Evolutionary conservation across 1,139 yeast genomes (phyloP), one percentile per base, ranked within the genome.

Genomic region (Wickerhamomyces sp.): DNA sequence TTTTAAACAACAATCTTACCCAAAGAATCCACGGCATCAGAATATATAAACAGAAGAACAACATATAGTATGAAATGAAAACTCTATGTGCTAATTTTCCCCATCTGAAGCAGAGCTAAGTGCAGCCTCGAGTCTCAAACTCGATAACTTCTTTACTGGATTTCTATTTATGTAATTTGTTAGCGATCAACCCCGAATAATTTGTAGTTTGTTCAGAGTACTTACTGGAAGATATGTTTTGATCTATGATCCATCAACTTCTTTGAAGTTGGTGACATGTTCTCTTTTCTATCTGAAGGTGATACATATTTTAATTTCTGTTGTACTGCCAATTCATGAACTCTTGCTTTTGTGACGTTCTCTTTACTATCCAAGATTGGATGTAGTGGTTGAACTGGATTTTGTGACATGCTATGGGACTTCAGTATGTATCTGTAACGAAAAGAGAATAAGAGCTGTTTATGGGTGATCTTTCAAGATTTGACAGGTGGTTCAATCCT

Each of bases 301-400:
- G 55, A 51, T 16, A 51, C 45, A 23, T 51, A 51, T 33, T 51
- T 42, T 16, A 51, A 39, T 33, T 50, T 51, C 55, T 51, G 54
- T 35, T 51, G 51, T 7, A 38, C 38, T 5, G 46, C 50, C 21
- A 51, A 33, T 19, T 51, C 46, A 23, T 51, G 54, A 4, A 51
- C 51, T 35, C 54, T 43, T 9, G 54, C 54, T 31, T 48, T 51
- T 19, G 42, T 40, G 19, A 44, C 40, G 23, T 51, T 51, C 30
- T 47, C 52, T 33, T 42, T 50, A 28, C 50, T 50, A 24, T 45
- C 53, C 36, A 51, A 41, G 9, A 49, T 50, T 16, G 52, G 55
- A 30, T 51, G 55, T 30, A 51, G 36, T 3, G 54, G 55, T 32
- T 51, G 51, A 11, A 49, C 43, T 16, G 48, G 42, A 18, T 35